phyloP scores from a whole-genome alignment of 2,329 filamentous ascomycete genomes.

The Pseudogymnoascus sp. region DNA sequence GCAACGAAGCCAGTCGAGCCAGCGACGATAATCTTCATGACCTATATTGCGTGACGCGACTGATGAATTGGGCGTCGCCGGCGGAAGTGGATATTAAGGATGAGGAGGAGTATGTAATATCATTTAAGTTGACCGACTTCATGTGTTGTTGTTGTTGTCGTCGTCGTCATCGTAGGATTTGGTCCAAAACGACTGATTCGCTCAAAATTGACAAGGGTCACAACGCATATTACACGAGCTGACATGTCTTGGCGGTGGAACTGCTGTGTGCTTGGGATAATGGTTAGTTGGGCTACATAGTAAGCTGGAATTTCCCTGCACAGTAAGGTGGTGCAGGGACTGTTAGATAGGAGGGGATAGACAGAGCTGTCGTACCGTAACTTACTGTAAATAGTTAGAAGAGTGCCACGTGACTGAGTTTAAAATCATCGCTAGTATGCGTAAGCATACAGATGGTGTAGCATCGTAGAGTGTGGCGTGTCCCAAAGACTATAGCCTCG shows the following conservation, averaged over 20 bases:
- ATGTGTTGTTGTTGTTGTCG: not conserved
- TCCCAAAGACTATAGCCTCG: too few relatives aligned
- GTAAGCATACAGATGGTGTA: not conserved
- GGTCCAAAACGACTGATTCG: not conserved
- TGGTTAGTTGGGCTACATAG: not conserved
- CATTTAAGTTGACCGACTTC: not conserved
- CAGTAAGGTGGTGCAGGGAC: not conserved
- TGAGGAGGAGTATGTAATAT: not conserved
- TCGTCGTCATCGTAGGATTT: not conserved
- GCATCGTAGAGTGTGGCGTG: not conserved
- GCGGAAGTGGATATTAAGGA: not conserved
- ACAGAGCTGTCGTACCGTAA: not conserved
- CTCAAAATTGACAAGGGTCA: not conserved
- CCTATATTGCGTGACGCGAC: not conserved
- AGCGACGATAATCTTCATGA: constrained; percentile 32
- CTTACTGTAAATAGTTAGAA: not conserved
- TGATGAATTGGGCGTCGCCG: too few relatives aligned
- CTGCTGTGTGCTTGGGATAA: not conserved
- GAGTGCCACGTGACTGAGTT: not conserved
- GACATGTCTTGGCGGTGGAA: not conserved
- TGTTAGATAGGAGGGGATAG: not conserved
- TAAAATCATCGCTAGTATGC: not conserved
- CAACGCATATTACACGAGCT: not conserved
- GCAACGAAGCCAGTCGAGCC: constrained; percentile 31
- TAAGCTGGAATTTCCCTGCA: too few relatives aligned